Evolutionary conservation across 2,329 filamentous ascomycete species (phyloP).

Genomic region (Hymenoscyphus repandus): DNA sequence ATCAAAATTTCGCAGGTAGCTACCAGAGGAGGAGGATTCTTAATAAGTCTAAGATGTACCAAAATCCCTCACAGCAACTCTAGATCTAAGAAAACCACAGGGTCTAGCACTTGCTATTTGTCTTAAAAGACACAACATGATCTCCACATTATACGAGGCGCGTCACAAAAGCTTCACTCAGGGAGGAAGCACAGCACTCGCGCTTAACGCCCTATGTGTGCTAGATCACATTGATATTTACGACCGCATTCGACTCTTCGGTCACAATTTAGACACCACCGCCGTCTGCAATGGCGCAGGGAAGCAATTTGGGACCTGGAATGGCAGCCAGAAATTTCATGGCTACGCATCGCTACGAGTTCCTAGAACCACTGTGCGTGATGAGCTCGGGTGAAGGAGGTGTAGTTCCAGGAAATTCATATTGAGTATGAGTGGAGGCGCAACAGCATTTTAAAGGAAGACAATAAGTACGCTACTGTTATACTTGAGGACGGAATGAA

Average conservation of each 20-base stretch:
- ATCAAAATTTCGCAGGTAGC: not conserved
- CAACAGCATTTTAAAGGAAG: not conserved
- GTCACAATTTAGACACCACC: not conserved
- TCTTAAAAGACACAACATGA: constrained; percentile 2
- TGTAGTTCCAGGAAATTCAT: not conserved
- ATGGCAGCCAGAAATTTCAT: not conserved
- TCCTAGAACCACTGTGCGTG: not conserved
- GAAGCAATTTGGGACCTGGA: not conserved
- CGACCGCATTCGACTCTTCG: constrained; percentile 6
- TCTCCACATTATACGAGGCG: constrained; percentile 4
- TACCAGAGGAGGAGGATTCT: not conserved
- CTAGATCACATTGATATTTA: constrained; percentile 46
- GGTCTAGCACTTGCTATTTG: constrained; percentile 6
- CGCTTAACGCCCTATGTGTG: constrained; percentile 50
- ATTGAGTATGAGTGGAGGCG: not conserved
- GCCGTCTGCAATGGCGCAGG: not conserved
- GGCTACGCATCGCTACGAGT: not conserved
- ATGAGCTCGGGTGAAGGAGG: not conserved
- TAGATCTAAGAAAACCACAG: not conserved
- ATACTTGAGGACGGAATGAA: not conserved
- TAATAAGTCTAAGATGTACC: not conserved
- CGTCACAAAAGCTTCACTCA: not conserved
- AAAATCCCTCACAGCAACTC: not conserved
- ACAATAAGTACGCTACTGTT: not conserved
- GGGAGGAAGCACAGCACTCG: constrained; percentile 51